A percentile compares a stretch with the other conserved stretches of the same genome.
Evolutionary conservation across 2,329 filamentous ascomycete species (phyloP).

Genomic region (Sphaerulina vaccinii): DNA sequence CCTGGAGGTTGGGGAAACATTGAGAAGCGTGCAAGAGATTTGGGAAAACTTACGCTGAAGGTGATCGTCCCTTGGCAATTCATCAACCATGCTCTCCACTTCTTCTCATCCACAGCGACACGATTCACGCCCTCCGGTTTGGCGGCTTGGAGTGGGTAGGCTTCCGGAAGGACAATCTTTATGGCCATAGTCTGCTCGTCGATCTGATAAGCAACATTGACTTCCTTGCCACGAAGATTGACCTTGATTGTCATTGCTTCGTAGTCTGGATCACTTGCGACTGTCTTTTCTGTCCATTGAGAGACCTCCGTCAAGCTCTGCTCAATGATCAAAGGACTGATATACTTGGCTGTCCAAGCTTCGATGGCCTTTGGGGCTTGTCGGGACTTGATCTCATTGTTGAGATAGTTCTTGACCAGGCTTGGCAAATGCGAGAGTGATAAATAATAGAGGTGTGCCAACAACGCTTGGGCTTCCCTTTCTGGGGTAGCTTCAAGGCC

Average conservation of each 20-base stretch:
- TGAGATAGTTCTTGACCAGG: conserved; percentile 78
- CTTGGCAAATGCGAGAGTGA: conserved; percentile 73
- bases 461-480: conserved; percentile 75
- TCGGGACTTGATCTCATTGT: conserved; percentile 69
- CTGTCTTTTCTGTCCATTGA: conserved; percentile 58
- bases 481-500: conserved; percentile 60
- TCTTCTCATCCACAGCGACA: conserved; percentile 83
- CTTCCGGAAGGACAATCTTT: conserved; percentile 73
- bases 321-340: conserved; percentile 68
- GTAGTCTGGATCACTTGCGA: conserved; percentile 43
- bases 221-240: conserved; percentile 67
- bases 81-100: conserved; percentile 89
- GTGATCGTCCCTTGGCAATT: conserved; percentile 90
- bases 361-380: conserved; percentile 79
- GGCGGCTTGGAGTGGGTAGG: conserved; percentile 79
- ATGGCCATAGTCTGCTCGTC: conserved; percentile 85
- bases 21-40: background rate
- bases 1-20: too few species aligned
- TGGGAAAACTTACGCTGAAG: conserved; percentile 61
- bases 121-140: conserved; percentile 74
- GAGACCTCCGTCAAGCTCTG: conserved; percentile 66
- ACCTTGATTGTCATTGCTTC: conserved; percentile 67
- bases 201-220: conserved; percentile 80
- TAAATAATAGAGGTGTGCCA: conserved; percentile 83
- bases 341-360: conserved; percentile 77